These are phyloP conservation scores for Coemansia sp. DNA, from an alignment of 192 early-diverging fungal species.

Conservation along the genomic window DNA sequence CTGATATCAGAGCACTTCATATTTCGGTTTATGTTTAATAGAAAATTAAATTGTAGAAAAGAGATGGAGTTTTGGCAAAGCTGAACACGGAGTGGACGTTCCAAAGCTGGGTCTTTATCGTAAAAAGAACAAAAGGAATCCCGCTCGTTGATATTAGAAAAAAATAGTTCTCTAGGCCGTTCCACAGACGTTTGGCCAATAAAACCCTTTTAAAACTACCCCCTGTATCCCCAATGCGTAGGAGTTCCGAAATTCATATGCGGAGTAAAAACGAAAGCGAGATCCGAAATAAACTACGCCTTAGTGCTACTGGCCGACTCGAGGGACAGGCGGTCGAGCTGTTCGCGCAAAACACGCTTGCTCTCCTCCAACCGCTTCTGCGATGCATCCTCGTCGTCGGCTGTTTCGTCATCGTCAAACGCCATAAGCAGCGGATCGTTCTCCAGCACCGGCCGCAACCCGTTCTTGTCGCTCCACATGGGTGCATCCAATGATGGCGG, in stretches of 20 bases:
- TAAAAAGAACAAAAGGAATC: background rate
- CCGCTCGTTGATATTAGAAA: background rate
- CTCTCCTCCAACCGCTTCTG: constrained; percentile 33
- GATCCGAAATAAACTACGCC: too few relatives aligned
- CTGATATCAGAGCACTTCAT: constrained; percentile 50
- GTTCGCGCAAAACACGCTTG: constrained; percentile 38
- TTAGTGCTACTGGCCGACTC: constrained; percentile 2
- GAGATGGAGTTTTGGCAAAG: background rate
- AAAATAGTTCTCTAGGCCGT: too few relatives aligned
- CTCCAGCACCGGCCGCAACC: constrained; percentile 78
- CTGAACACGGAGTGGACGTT: background rate
- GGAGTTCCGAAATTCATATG: too few relatives aligned
- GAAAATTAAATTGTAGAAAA: constrained; percentile 1
- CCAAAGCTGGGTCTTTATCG: background rate
- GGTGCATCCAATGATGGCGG: constrained; percentile 52
- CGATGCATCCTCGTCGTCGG: constrained; percentile 32
- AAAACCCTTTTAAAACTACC: too few relatives aligned
- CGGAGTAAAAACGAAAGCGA: too few relatives aligned
- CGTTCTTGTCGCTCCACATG: constrained; percentile 75
- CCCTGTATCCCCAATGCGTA: too few relatives aligned
- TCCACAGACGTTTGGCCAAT: too few relatives aligned
- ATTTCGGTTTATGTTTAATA: too few relatives aligned
- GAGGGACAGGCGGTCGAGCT: constrained; percentile 21
- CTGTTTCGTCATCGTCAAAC: constrained; percentile 57
- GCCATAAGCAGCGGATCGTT: constrained; percentile 83